Base-by-base conservation (phyloP, 2,329 filamentous ascomycete species). In the Cladosporium sp. region DNA sequence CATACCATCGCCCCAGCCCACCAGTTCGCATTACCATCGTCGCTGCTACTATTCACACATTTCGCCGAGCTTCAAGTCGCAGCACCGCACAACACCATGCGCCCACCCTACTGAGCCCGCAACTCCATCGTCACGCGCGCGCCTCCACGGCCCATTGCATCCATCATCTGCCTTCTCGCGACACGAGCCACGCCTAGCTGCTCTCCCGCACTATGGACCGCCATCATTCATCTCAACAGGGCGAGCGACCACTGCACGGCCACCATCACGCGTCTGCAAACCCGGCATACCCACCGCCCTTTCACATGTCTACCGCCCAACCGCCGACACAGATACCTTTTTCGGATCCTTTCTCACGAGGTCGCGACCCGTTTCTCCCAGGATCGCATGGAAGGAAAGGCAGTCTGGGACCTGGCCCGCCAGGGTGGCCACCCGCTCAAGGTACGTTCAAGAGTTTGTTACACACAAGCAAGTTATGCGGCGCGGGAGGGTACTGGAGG, bases 301-400 rank as follows among this genome's bases (percentile, higher is more conserved):
- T 64, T 56, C 61, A 60, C 52, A 65, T 67, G 40, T 63, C 65
- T 19, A 66, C 69, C n/a, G 69, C 72, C 32, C 71, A 70, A 49
- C 69, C 75, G 36, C 72, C 75, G 10, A 64, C 75, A 37, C 77
- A 78, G 60, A 71, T 75, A 47, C 75, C 77, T 45, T 78, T 75
- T 66, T 66, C 73, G 56, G 78, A 80, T 62, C 75, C 77, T 20
- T 79, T 77, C 57, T 68, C 47, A 37, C 63, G 63, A 24, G 74
- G 71, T 58, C 74, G 75, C 69, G 77, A 80, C 62, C 75, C 77
- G 10, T 80, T 80, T 65, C 65, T 77, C 37, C 73, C 75, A 5
- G 65, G 69, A 13, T 62, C 72, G 36, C 66, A 66, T 39, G 71
- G 73, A 48, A 71, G 76, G 54, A 68, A 70, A 64, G 72, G 67